Evolutionary conservation across 108 stramenopile species (phyloP).

Genomic region (Mediolabrus comicus): DNA sequence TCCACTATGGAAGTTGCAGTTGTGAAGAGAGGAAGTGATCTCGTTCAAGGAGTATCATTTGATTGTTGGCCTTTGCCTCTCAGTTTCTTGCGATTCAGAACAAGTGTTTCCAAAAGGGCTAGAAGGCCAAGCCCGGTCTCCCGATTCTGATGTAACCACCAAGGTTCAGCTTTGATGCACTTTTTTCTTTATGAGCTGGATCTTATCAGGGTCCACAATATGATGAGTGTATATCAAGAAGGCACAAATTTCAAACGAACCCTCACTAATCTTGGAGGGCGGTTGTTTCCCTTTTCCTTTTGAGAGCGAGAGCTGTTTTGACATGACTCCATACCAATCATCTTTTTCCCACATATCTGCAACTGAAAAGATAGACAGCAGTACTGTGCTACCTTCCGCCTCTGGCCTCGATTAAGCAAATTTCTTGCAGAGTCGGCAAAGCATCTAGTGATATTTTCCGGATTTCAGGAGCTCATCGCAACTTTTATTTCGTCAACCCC

Average conservation of each 20-base stretch:
- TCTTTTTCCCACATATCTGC: conserved; percentile 10
- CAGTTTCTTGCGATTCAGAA: no score
- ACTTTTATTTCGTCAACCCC: not conserved
- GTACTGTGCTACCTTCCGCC: conserved; percentile 12
- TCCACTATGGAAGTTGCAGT: no score
- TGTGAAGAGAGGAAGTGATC: no score
- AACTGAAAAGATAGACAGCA: conserved; percentile 13
- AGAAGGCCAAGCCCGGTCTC: conserved; percentile 17
- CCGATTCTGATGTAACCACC: conserved; percentile 18
- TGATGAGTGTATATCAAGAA: conserved; percentile 22
- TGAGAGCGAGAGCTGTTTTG: conserved; percentile 1
- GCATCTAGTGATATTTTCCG: conserved; percentile 12
- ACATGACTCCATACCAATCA: conserved; percentile 5
- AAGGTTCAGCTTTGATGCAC: conserved; percentile 12
- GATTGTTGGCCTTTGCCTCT: no score
- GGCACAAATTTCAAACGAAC: conserved; percentile 7
- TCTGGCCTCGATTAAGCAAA: conserved; percentile 13
- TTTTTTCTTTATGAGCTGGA: conserved; percentile 19
- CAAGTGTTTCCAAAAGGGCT: conserved; percentile 1
- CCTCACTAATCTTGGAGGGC: no score
- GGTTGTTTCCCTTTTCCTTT: no score
- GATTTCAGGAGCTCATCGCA: not conserved
- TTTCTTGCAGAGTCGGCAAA: conserved; percentile 8
- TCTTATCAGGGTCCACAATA: conserved; percentile 14
- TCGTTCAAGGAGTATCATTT: no score